Percentiles rank a stretch among this genome's conserved stretches.
Conservation (phyloP, 1,139 yeast genomes). For the Dujonia santamariae region DNA sequence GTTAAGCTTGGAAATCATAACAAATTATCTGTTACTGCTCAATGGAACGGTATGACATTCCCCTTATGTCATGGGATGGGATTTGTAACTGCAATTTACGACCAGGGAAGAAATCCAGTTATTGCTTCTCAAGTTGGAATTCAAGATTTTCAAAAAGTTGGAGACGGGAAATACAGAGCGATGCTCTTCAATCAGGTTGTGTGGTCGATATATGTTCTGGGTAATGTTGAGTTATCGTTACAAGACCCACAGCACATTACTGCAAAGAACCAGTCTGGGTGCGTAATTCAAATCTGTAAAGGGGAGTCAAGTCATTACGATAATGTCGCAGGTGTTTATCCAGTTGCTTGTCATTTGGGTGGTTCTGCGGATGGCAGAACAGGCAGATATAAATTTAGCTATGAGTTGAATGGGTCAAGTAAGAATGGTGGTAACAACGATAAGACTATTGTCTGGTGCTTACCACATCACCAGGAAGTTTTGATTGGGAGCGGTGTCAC, state of each 20-base stretch:
- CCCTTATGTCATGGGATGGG: constrained; percentile 65
- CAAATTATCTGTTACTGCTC: constrained; percentile 35
- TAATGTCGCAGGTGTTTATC: constrained; percentile 43
- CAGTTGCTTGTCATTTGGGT: constrained; percentile 20
- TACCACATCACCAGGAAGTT: constrained; percentile 66
- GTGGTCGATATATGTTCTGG: constrained; percentile 39
- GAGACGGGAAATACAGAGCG: constrained; percentile 27
- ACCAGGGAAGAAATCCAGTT: constrained; percentile 46
- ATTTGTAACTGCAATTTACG: constrained; percentile 59
- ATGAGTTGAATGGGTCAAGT: constrained; percentile 27
- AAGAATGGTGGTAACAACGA: constrained; percentile 28
- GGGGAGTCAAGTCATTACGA: constrained; percentile 49
- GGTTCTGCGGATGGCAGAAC: constrained; percentile 23
- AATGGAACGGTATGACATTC: constrained; percentile 18
- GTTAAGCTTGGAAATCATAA: constrained; percentile 26
- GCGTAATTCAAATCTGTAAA: constrained; percentile 45
- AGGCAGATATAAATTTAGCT: constrained; percentile 30
- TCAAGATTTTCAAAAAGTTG: constrained; percentile 33
- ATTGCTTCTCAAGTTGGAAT: constrained; percentile 65
- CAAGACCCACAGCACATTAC: constrained; percentile 52
- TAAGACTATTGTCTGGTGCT: constrained; percentile 43
- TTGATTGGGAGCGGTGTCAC: constrained; percentile 22
- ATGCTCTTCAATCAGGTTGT: constrained; percentile 38
- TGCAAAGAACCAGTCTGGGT: constrained; percentile 31
- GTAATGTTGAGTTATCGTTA: constrained; percentile 34